Conservation (phyloP, 1,284 basidiomycete genomes). For the Cerrena zonata region DNA sequence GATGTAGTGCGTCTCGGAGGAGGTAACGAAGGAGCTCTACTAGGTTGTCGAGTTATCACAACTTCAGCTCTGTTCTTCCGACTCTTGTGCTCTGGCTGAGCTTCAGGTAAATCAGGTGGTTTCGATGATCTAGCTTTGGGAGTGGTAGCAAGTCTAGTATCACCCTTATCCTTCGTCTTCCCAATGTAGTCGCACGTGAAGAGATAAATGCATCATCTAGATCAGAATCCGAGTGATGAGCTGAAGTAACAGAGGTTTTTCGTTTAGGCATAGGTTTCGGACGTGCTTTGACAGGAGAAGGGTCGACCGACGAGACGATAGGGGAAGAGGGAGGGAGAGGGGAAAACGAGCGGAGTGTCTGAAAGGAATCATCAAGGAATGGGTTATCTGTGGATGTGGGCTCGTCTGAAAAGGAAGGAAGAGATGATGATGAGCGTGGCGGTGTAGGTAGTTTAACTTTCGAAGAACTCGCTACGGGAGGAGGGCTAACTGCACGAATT, state of each 20-base stretch:
- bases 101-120: background rate
- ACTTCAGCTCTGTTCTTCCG: conserved; percentile 11
- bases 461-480: conserved; percentile 6
- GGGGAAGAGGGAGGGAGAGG: background rate
- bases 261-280: conserved; percentile 8
- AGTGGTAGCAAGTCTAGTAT: too few relatives aligned
- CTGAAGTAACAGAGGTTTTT: too few relatives aligned
- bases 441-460: conserved; percentile 36
- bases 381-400: conserved; percentile 2
- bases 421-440: conserved; percentile 21
- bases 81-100: background rate
- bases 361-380: background rate
- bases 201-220: too few relatives aligned
- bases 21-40: background rate
- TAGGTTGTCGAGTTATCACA: conserved; percentile 4
- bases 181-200: background rate
- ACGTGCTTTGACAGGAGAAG: background rate
- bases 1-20: background rate
- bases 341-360: conserved; percentile 6
- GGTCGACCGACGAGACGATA: background rate
- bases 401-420: conserved; percentile 13
- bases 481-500: conserved; percentile 2
- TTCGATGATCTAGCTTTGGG: too few relatives aligned
- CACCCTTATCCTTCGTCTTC: background rate
- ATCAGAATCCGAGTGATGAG: too few relatives aligned